phyloP scores from a whole-genome alignment of 805 yeast genomes.

The Saccharomycopsis javanensis region DNA sequence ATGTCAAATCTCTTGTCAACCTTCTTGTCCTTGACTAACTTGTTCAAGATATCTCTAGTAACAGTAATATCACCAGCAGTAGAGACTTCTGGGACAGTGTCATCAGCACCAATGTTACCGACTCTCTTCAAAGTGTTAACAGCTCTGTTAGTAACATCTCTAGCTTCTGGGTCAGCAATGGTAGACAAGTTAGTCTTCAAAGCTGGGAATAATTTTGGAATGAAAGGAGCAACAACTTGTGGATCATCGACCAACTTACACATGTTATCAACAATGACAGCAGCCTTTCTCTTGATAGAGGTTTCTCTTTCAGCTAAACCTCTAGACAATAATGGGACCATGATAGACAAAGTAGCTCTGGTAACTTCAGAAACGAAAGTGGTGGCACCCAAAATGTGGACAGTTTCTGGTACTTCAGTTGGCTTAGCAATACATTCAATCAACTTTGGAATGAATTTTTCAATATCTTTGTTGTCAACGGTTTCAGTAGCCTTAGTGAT shows the following conservation, averaged over 20 bases:
- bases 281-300: conserved; percentile 98
- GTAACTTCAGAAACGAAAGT: conserved; percentile 99
- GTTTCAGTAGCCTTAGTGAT: conserved; percentile 95
- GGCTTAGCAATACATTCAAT: conserved; percentile 96
- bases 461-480: conserved; percentile 99
- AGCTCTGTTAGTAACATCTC: conserved; percentile 96
- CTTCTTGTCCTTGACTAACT: conserved; percentile 58
- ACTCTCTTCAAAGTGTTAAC: conserved; percentile 96
- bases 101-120: conserved; percentile 90
- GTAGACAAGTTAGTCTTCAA: conserved; percentile 86
- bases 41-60: conserved; percentile 72
- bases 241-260: conserved; percentile 99
- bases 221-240: conserved; percentile 99
- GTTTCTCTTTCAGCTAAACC: conserved; percentile 99
- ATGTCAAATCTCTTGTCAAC: conserved; percentile 60
- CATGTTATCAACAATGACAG: conserved; percentile 99
- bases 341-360: conserved; percentile 97
- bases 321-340: conserved; percentile 98
- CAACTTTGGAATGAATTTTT: conserved; percentile 96
- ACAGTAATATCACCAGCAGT: conserved; percentile 96
- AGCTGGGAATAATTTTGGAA: conserved; percentile 91
- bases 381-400: conserved; percentile 97
- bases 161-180: conserved; percentile 99
- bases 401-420: conserved; percentile 96
- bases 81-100: conserved; percentile 90